Conservation (phyloP, 768 basidiomycete genomes). For the Tylopilus balloui region DNA sequence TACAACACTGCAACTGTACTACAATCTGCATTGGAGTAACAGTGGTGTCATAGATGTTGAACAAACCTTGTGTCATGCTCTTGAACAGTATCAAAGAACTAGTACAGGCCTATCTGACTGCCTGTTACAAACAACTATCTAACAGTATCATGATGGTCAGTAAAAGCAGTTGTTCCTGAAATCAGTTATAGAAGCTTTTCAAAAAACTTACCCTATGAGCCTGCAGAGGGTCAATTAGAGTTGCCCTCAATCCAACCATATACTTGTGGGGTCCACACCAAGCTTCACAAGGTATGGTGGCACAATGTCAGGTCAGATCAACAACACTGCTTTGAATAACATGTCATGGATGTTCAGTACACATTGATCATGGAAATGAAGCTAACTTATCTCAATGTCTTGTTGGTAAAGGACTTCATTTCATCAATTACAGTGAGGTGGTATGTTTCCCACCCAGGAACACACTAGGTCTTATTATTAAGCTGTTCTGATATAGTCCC, state of each 20-base stretch:
- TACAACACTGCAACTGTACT: not conserved
- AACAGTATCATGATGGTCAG: conserved; percentile 7
- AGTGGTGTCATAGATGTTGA: conserved; percentile 12
- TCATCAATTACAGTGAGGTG: conserved; percentile 14
- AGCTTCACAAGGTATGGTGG: conserved; percentile 17
- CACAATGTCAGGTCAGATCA: not conserved
- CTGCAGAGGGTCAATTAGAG: conserved; percentile 11
- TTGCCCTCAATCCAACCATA: conserved; percentile 6
- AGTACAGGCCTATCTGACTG: conserved; percentile 13
- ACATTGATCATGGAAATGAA: not conserved
- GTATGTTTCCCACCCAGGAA: conserved; percentile 23
- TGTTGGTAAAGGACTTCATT: conserved; percentile 10
- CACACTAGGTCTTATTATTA: conserved; percentile 24
- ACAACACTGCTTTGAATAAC: not conserved
- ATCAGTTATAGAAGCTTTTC: conserved; percentile 14
- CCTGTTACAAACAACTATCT: not conserved
- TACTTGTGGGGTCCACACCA: not conserved
- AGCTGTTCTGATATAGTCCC: conserved; percentile 28
- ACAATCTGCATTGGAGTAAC: not conserved
- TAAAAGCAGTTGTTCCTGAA: conserved; percentile 10
- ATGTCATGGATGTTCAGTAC: conserved; percentile 10
- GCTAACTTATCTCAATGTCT: not conserved
- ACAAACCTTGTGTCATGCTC: conserved; percentile 20
- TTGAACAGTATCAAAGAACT: conserved; percentile 15
- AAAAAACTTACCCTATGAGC: conserved; percentile 5